Percentiles rank a stretch among this genome's conserved stretches.
Evolutionary conservation across 306 rosid species (phyloP).

Genomic region (Trifolium fragiferum): DNA sequence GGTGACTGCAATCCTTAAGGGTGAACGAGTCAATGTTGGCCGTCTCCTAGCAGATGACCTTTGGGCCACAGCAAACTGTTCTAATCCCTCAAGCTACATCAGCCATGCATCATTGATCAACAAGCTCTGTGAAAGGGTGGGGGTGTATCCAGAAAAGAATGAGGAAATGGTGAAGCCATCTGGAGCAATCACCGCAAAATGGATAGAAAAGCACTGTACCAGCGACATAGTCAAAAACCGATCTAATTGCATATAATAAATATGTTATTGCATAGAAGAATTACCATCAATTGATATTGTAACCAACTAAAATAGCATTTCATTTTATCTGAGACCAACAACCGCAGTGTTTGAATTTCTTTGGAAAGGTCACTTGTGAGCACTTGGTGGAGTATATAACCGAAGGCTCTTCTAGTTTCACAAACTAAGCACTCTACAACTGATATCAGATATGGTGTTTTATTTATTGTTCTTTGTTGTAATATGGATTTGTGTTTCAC

Average conservation of each 20-base stretch:
- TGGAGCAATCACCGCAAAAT: not conserved
- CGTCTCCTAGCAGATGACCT: not conserved
- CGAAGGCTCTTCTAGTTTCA: too few relatives aligned
- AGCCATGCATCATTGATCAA: not conserved
- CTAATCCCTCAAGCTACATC: not conserved
- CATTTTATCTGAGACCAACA: too few relatives aligned
- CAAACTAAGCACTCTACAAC: too few relatives aligned
- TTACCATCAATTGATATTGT: not conserved
- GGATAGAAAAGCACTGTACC: not conserved
- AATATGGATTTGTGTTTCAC: not conserved
- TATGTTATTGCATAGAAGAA: not conserved
- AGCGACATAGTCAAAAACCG: not conserved
- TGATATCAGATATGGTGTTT: too few relatives aligned
- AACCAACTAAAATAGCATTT: too few relatives aligned
- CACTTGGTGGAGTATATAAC: not conserved
- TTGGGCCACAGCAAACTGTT: not conserved
- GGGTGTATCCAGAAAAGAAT: not conserved
- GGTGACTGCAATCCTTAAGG: not conserved
- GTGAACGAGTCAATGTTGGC: not conserved
- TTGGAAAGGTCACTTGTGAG: not conserved
- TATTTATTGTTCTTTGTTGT: too few relatives aligned
- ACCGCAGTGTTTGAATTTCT: too few relatives aligned
- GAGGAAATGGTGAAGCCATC: not conserved
- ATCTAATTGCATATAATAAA: not conserved
- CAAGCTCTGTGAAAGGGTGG: not conserved